These are phyloP conservation scores for Boletales sp. DNA, from an alignment of 768 basidiomycete species.

Conservation along the genomic window DNA sequence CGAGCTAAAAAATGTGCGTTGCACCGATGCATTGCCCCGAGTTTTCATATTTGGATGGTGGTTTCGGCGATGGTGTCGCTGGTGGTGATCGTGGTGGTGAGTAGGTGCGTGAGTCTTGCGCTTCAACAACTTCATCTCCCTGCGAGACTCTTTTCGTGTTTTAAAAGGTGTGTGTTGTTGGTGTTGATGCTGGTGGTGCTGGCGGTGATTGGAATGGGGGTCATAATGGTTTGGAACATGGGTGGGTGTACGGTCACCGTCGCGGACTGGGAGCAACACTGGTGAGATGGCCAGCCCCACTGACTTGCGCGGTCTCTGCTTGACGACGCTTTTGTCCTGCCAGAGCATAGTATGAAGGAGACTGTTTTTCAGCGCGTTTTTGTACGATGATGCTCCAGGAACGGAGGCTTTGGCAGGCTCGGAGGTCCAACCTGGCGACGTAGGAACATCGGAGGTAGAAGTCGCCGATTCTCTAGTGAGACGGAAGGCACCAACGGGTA, in stretches of 20 bases:
- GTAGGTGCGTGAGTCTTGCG: slow-evolving; percentile 49
- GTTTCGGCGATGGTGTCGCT: slow-evolving; percentile 51
- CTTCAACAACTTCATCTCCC: slow-evolving; percentile 66
- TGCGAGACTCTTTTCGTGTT: slow-evolving; percentile 58
- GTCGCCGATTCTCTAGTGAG: slow-evolving; percentile 44
- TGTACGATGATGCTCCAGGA: slow-evolving; percentile 23
- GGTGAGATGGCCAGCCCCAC: slow-evolving; percentile 45
- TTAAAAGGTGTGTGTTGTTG: slow-evolving; percentile 41
- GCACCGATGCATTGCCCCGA: slow-evolving; percentile 52
- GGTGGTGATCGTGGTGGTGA: slow-evolving; percentile 40
- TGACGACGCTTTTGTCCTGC: slow-evolving; percentile 30
- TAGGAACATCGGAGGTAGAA: slow-evolving; percentile 25
- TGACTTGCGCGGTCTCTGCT: slow-evolving; percentile 25
- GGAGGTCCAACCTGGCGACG: slow-evolving; percentile 28
- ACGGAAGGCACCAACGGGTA: slow-evolving; percentile 71
- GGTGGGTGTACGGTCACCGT: slow-evolving; percentile 58
- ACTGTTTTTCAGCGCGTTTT: slow-evolving; percentile 49
- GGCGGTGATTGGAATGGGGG: slow-evolving; percentile 36
- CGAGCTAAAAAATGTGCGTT: slow-evolving; percentile 43
- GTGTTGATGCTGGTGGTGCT: slow-evolving; percentile 21
- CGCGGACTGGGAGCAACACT: slow-evolving; percentile 46
- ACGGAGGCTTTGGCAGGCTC: slow-evolving; percentile 21
- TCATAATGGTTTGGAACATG: slow-evolving; percentile 31
- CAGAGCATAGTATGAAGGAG: slow-evolving; percentile 57
- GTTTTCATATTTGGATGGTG: slow-evolving; percentile 64